A percentile compares a stretch with the other conserved stretches of the same genome.
Evolutionary conservation across 495 filamentous ascomycete species (phyloP).

Genomic region (Penicillium salamii): DNA sequence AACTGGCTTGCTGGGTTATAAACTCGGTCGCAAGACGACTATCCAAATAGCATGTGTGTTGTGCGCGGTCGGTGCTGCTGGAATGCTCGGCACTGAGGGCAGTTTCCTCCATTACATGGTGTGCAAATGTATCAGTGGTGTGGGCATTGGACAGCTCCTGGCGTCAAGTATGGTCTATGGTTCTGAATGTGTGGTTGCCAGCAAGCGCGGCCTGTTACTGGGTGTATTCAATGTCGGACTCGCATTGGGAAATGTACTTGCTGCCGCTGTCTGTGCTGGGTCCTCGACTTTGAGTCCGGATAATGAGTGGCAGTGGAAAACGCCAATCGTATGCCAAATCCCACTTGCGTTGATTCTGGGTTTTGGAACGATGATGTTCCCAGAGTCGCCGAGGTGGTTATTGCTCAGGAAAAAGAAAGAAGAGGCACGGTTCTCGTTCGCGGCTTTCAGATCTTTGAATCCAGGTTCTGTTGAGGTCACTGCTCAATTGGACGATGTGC

Average conservation of each 20-base stretch:
- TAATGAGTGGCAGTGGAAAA: conserved; percentile 8
- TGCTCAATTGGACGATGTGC: conserved; percentile 1
- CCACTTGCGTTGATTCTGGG: conserved; percentile 2
- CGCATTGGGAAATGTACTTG: background rate
- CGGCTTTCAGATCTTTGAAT: background rate
- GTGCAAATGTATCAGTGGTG: conserved; percentile 10
- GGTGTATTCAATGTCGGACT: conserved; percentile 7
- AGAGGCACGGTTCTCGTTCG: background rate
- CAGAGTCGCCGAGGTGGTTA: conserved; percentile 11
- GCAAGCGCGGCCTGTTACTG: conserved; percentile 6
- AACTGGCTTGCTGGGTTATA: conserved; percentile 1
- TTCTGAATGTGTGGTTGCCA: conserved; percentile 1
- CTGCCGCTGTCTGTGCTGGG: conserved; percentile 4
- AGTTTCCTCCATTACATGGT: conserved; percentile 7
- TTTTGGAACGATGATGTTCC: conserved; percentile 4
- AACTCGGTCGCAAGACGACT: conserved; percentile 5
- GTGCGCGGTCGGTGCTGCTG: conserved; percentile 3
- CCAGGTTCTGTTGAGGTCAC: background rate
- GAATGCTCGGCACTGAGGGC: conserved; percentile 7
- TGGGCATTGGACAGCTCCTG: conserved; percentile 6
- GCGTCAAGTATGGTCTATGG: conserved; percentile 5
- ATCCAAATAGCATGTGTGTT: conserved; percentile 7
- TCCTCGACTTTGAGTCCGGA: background rate
- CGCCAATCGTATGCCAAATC: conserved; percentile 9
- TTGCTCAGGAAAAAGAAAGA: conserved; percentile 3